These are phyloP conservation scores for Brettanomyces nanus DNA, from an alignment of 805 yeast genomes.

Conservation along the genomic window DNA sequence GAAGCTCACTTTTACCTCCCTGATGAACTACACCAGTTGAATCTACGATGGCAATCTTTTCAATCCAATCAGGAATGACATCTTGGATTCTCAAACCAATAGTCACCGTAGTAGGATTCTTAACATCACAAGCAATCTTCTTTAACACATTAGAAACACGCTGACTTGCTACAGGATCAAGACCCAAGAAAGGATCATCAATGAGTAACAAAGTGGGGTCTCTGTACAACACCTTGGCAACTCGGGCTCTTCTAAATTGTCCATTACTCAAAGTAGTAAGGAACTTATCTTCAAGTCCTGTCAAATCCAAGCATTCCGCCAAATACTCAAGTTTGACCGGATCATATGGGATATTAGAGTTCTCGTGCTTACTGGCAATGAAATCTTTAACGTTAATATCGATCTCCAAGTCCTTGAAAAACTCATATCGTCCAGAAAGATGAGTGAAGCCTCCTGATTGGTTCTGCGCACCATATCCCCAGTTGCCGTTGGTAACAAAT, in stretches of 20 bases:
- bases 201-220: slow-evolving; percentile 61
- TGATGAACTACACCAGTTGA: slow-evolving; percentile 41
- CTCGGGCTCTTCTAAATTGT: slow-evolving; percentile 82
- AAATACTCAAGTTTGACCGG: slow-evolving; percentile 32
- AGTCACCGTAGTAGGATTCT: slow-evolving; percentile 43
- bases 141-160: slow-evolving; percentile 49
- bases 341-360: slow-evolving; percentile 29
- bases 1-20: slow-evolving; percentile 35
- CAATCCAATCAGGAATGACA: slow-evolving; percentile 68
- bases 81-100: slow-evolving; percentile 77
- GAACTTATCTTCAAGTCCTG: slow-evolving; percentile 61
- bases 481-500: slow-evolving; percentile 28
- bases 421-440: slow-evolving; percentile 83
- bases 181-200: slow-evolving; percentile 90
- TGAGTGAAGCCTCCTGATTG: slow-evolving; percentile 49
- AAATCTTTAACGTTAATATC: slow-evolving; percentile 63
- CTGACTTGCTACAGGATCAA: slow-evolving; percentile 67
- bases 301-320: slow-evolving; percentile 43
- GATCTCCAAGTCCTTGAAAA: slow-evolving; percentile 65
- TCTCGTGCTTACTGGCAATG: slow-evolving; percentile 49
- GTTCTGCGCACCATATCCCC: slow-evolving; percentile 30
- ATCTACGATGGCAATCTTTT: slow-evolving; percentile 59
- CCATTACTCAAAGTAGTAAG: slow-evolving; percentile 87
- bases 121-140: slow-evolving; percentile 9
- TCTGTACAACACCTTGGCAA: slow-evolving; percentile 65